Percentiles rank a stretch among this genome's conserved stretches.
Conservation (phyloP, 2,329 filamentous ascomycete species). For the Neoascochyta sp. region DNA sequence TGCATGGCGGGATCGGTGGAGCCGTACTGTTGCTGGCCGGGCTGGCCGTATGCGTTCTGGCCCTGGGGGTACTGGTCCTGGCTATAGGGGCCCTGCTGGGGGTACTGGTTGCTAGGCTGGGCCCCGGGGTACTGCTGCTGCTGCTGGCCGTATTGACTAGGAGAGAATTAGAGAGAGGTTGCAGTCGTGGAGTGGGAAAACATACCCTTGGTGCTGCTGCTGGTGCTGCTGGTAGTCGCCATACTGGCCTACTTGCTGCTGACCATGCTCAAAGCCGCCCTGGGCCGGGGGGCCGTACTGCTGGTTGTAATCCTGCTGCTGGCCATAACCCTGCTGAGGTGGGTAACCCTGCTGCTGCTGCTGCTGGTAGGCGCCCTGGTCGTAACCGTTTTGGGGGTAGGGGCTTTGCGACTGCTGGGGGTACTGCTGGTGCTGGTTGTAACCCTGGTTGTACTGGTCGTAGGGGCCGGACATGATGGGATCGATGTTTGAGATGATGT, state of each 20-base stretch:
- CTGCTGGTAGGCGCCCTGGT: conserved; percentile 29
- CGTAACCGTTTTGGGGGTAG: conserved; percentile 32
- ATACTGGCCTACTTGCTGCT: conserved; percentile 32
- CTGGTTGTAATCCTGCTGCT: conserved; percentile 27
- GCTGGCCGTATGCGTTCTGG: conserved; percentile 34
- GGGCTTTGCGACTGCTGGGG: conserved; percentile 29
- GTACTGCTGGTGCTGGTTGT: conserved; percentile 36
- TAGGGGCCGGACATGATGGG: conserved; percentile 54
- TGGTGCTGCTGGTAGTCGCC: conserved; percentile 30
- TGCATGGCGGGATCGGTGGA: conserved; percentile 45
- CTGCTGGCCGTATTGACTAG: conserved; percentile 26
- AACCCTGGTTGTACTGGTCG: conserved; percentile 42
- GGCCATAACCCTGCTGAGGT: conserved; percentile 34
- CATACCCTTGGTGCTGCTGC: conserved; percentile 36
- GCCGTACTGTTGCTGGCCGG: conserved; percentile 39
- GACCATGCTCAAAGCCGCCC: conserved; percentile 49
- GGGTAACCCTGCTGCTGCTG: conserved; percentile 29
- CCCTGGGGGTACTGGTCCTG: conserved; percentile 38
- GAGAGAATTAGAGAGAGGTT: no score
- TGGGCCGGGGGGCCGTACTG: conserved; percentile 47
- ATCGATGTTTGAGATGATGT: neutral
- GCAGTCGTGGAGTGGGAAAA: no score
- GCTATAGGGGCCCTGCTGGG: conserved; percentile 42
- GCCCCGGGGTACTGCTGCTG: conserved; percentile 31
- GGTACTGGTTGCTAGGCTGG: conserved; percentile 36